These are phyloP conservation scores for Verticillium longisporum DNA, from an alignment of 2,329 filamentous ascomycete genomes.

Conservation along the genomic window DNA sequence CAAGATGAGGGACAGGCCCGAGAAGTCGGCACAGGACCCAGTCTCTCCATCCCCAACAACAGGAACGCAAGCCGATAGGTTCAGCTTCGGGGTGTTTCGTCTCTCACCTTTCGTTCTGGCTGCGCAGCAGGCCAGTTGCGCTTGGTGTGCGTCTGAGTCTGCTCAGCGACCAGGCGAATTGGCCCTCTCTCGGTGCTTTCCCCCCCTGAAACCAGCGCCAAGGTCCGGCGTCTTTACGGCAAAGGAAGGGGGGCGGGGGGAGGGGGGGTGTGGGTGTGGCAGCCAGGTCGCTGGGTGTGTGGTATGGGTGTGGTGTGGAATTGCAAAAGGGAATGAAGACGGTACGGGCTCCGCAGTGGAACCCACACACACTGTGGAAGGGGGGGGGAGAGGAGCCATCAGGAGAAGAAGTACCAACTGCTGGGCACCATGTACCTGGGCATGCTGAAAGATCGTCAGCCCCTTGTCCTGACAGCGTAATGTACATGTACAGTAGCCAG, in stretches of 20 bases:
- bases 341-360: slow-evolving; percentile 2
- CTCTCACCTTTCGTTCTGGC: not conserved
- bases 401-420: not conserved
- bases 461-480: not conserved
- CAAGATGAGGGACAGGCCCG: not conserved
- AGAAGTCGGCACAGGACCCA: not conserved
- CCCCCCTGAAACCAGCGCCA: not conserved
- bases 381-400: not conserved
- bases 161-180: not conserved
- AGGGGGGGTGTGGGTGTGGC: not conserved
- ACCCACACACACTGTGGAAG: not conserved
- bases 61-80: not conserved
- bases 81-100: not conserved
- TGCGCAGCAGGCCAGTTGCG: not conserved
- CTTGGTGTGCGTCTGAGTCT: not conserved
- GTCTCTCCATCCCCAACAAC: not conserved
- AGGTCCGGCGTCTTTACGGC: not conserved
- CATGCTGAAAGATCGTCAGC: not conserved
- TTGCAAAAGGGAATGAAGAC: slow-evolving; percentile 1
- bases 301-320: not conserved
- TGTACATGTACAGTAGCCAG: not conserved
- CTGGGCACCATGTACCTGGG: not conserved
- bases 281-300: not conserved
- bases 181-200: not conserved
- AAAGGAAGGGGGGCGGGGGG: not conserved